Percentiles rank a stretch among this genome's conserved stretches.
Conservation (phyloP, 2,329 filamentous ascomycete species). For the Acephala macrosclerotiorum region DNA sequence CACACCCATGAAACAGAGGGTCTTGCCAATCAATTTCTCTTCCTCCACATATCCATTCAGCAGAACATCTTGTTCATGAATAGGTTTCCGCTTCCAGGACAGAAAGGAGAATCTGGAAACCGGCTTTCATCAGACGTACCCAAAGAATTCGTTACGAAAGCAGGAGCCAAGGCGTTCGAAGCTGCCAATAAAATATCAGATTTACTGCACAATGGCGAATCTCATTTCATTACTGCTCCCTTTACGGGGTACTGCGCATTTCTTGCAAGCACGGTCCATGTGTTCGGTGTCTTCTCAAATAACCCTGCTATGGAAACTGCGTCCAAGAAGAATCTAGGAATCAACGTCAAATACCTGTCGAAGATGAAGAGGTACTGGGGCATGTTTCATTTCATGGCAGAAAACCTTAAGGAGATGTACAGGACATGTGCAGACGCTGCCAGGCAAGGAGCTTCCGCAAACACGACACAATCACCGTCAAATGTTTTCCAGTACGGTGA, state of each 20-base stretch:
- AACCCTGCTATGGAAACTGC: slow-evolving; percentile 77
- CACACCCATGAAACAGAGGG: slow-evolving; percentile 84
- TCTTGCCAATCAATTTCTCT: slow-evolving; percentile 89
- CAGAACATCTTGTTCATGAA: slow-evolving; percentile 92
- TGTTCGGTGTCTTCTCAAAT: slow-evolving; percentile 89
- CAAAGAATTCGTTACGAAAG: slow-evolving; percentile 77
- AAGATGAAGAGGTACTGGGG: slow-evolving; percentile 99
- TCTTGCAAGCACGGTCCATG: slow-evolving; percentile 91
- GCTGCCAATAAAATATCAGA: slow-evolving; percentile 89
- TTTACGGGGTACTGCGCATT: slow-evolving; percentile 97
- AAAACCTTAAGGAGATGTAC: slow-evolving; percentile 90
- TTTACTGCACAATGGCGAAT: slow-evolving; percentile 80
- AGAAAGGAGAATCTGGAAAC: slow-evolving; percentile 68
- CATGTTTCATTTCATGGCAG: slow-evolving; percentile 96
- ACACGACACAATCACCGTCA: slow-evolving; percentile 56
- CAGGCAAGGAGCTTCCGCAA: slow-evolving; percentile 64
- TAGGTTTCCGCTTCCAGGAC: slow-evolving; percentile 75
- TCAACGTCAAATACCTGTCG: slow-evolving; percentile 87
- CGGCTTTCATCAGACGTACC: slow-evolving; percentile 60
- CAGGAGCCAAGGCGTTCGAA: slow-evolving; percentile 77
- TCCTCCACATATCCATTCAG: slow-evolving; percentile 88
- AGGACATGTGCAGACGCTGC: slow-evolving; percentile 84
- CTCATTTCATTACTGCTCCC: slow-evolving; percentile 83
- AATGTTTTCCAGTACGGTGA: slow-evolving; percentile 94
- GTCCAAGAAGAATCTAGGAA: slow-evolving; percentile 84